A percentile compares a stretch with the other conserved stretches of the same genome.
These are phyloP conservation scores for Sphenostylis stenocarpa DNA, from an alignment of 306 rosid species.

Conservation along the genomic window DNA sequence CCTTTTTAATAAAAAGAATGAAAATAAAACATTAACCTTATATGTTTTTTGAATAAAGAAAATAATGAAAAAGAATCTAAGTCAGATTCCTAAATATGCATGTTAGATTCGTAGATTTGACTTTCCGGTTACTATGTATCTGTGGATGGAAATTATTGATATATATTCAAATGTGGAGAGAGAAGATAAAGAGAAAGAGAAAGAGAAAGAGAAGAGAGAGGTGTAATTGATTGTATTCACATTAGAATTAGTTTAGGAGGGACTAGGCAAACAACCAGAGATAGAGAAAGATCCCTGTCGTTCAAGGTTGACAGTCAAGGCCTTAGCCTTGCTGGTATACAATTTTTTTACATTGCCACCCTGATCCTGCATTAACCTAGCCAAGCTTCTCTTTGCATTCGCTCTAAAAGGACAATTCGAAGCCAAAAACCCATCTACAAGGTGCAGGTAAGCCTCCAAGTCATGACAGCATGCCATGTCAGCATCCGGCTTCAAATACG, in stretches of 20 bases:
- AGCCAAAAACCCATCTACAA: slow-evolving; percentile 90
- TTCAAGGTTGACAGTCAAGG: slow-evolving; percentile 54
- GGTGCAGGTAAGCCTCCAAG: slow-evolving; percentile 84
- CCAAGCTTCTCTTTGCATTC: slow-evolving; percentile 82
- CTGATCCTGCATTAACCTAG: slow-evolving; percentile 67
- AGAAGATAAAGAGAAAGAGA: too few relatives aligned
- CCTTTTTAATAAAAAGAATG: too few relatives aligned
- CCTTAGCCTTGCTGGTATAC: slow-evolving; percentile 70
- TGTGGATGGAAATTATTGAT: too few relatives aligned
- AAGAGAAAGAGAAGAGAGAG: too few relatives aligned
- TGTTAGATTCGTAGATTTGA: too few relatives aligned
- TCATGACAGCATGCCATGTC: slow-evolving; percentile 95
- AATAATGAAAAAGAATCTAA: too few relatives aligned
- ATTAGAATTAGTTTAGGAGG: slow-evolving; percentile 40
- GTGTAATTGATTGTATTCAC: slow-evolving; percentile 8
- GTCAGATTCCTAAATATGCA: too few relatives aligned
- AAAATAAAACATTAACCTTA: background rate
- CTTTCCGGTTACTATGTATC: too few relatives aligned
- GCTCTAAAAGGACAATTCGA: slow-evolving; percentile 83
- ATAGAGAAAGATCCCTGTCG: slow-evolving; percentile 34
- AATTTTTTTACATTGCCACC: slow-evolving; percentile 70
- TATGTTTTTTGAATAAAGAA: background rate
- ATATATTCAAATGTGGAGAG: too few relatives aligned
- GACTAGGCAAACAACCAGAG: slow-evolving; percentile 69
- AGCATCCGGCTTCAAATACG: slow-evolving; percentile 83